Conservation (phyloP, 148 eudicot genomes). For the Rhododendron mucronatum region DNA sequence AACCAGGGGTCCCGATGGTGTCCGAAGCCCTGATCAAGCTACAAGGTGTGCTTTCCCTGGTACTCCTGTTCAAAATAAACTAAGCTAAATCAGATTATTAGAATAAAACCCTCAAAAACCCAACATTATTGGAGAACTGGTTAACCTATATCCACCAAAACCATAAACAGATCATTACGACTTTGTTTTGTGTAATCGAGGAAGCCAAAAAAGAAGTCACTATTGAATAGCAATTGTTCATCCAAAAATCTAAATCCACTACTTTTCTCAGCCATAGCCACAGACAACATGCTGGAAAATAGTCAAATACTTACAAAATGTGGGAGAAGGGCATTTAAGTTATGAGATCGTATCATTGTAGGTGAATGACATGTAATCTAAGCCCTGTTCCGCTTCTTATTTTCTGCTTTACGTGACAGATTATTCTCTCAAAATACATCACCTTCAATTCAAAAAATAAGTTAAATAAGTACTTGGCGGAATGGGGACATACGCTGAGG, state of each 20-base stretch:
- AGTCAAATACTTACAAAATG: neutral
- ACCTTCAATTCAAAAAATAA: too few relatives aligned
- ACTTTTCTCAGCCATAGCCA: neutral
- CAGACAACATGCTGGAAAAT: neutral
- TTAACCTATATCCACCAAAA: neutral
- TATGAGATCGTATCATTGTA: neutral
- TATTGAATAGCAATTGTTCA: neutral
- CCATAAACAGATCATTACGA: neutral
- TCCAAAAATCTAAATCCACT: neutral
- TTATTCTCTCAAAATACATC: too few relatives aligned
- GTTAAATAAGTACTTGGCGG: too few relatives aligned
- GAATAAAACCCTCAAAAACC: neutral
- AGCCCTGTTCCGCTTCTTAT: too few relatives aligned
- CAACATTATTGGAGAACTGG: neutral
- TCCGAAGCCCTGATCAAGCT: constrained; percentile 57
- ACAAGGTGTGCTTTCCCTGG: constrained; percentile 91
- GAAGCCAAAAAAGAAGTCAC: neutral
- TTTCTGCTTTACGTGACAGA: too few relatives aligned
- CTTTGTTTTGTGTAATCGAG: neutral
- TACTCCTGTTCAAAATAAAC: constrained; percentile 46
- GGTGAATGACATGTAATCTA: too few relatives aligned
- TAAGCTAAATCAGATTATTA: neutral
- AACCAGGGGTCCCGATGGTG: constrained; percentile 51
- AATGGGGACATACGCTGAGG: neutral
- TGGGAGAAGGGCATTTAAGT: neutral